Conservation (phyloP, 768 basidiomycete genomes). For the Russula sp. region DNA sequence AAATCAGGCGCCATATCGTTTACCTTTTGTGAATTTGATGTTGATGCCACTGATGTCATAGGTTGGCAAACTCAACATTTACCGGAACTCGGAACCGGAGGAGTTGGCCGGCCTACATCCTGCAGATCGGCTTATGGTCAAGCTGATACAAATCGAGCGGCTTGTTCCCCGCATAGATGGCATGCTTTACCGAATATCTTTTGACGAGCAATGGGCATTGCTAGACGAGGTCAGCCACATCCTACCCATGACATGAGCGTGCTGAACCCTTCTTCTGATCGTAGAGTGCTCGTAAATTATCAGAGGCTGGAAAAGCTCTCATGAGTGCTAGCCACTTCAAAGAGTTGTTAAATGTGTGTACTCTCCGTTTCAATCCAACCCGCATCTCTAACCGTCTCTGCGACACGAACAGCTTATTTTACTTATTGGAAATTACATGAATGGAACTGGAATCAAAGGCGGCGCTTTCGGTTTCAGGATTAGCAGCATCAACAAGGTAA, state of each 20-base stretch:
- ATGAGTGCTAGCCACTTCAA: slow-evolving; percentile 83
- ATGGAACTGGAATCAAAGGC: slow-evolving; percentile 91
- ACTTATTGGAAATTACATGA: slow-evolving; percentile 96
- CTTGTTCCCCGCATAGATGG: slow-evolving; percentile 82
- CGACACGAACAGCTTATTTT: slow-evolving; percentile 61
- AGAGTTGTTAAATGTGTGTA: slow-evolving; percentile 71
- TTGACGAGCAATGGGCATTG: slow-evolving; percentile 77
- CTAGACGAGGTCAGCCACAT: slow-evolving; percentile 64
- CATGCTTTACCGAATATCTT: slow-evolving; percentile 90
- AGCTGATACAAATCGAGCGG: slow-evolving; percentile 89
- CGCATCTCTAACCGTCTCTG: neutral
- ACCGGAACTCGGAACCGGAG: slow-evolving; percentile 77
- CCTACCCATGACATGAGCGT: slow-evolving; percentile 5
- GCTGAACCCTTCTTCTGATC: neutral
- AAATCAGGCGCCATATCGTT: slow-evolving; percentile 4
- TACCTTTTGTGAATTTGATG: neutral
- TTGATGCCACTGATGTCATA: slow-evolving; percentile 26
- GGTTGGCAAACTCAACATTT: slow-evolving; percentile 86
- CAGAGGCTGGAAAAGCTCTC: slow-evolving; percentile 72
- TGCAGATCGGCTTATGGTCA: slow-evolving; percentile 94
- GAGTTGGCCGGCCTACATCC: slow-evolving; percentile 87
- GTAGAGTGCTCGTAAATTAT: slow-evolving; percentile 74
- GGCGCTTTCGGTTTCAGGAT: slow-evolving; percentile 96
- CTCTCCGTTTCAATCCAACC: slow-evolving; percentile 19
- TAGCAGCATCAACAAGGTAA: slow-evolving; percentile 93